A percentile compares a stretch with the other conserved stretches of the same genome.
Conservation (phyloP, 2,329 filamentous ascomycete species). For the Lithohypha guttulata region DNA sequence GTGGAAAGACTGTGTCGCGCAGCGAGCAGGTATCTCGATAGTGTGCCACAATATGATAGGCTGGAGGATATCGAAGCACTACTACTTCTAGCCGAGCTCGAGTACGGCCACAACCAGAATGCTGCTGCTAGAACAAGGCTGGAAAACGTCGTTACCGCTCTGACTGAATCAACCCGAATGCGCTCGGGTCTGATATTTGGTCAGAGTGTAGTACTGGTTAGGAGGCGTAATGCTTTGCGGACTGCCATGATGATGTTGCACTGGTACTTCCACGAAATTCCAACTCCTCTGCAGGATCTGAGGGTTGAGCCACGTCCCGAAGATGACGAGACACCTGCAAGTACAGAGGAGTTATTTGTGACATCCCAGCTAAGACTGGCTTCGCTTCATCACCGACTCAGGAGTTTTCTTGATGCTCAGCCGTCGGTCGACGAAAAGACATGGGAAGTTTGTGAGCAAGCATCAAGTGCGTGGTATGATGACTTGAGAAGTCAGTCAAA, state of each 20-base stretch:
- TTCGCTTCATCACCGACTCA: slow-evolving; percentile 6
- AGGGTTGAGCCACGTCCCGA: neutral
- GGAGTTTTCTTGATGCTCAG: slow-evolving; percentile 5
- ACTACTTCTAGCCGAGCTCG: slow-evolving; percentile 6
- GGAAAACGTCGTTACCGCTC: slow-evolving; percentile 3
- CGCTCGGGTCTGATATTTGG: slow-evolving; percentile 3
- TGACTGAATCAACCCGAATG: slow-evolving; percentile 4
- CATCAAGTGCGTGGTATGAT: slow-evolving; percentile 8
- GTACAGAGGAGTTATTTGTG: slow-evolving; percentile 8
- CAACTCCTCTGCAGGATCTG: slow-evolving; percentile 3
- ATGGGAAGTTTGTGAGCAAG: slow-evolving; percentile 6
- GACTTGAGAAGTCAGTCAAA: slow-evolving; percentile 3
- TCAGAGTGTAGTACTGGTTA: slow-evolving; percentile 4
- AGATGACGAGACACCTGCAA: neutral
- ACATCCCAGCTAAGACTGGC: slow-evolving; percentile 7
- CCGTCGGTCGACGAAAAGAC: slow-evolving; percentile 6
- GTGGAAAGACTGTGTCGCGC: slow-evolving; percentile 4
- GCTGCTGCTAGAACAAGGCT: slow-evolving; percentile 6
- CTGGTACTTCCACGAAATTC: slow-evolving; percentile 8
- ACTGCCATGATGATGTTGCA: slow-evolving; percentile 9
- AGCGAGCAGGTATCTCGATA: slow-evolving; percentile 4
- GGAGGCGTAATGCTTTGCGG: slow-evolving; percentile 1
- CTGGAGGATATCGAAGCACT: slow-evolving; percentile 9
- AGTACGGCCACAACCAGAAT: slow-evolving; percentile 8
- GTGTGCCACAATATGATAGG: slow-evolving; percentile 7